Evolutionary conservation across 2,329 filamentous ascomycete genomes (phyloP).

Genomic region (Saccharata proteae): DNA sequence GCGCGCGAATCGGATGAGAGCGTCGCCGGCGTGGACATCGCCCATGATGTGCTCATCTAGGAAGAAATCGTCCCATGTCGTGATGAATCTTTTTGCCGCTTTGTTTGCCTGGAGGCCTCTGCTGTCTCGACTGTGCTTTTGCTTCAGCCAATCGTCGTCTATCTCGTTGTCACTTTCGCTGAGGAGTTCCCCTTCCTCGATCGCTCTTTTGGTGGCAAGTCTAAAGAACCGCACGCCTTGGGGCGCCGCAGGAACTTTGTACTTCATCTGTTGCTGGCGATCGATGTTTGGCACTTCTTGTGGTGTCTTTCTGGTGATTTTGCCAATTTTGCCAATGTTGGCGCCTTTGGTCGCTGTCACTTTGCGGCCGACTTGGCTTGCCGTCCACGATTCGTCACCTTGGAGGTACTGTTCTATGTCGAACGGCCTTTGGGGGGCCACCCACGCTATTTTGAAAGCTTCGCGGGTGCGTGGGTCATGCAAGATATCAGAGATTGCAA

Average conservation of each 20-base stretch:
- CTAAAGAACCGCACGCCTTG: conserved; percentile 26
- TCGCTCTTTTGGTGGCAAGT: conserved; percentile 24
- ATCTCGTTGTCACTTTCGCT: conserved; percentile 33
- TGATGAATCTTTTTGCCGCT: conserved; percentile 21
- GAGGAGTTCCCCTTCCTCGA: conserved; percentile 25
- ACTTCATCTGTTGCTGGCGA: conserved; percentile 15
- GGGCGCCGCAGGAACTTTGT: conserved; percentile 24
- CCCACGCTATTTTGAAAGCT: conserved; percentile 19
- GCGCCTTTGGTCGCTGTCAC: conserved; percentile 1
- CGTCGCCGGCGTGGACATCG: conserved; percentile 23
- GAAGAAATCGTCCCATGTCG: conserved; percentile 25
- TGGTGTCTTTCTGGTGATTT: conserved; percentile 10
- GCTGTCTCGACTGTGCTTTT: conserved; percentile 18
- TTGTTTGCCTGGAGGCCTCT: conserved; percentile 9
- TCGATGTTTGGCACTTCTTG: conserved; percentile 13
- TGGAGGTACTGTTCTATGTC: conserved; percentile 21
- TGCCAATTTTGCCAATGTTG: background rate
- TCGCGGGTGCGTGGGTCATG: too few relatives aligned
- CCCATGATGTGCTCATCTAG: conserved; percentile 22
- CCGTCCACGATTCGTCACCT: conserved; percentile 22
- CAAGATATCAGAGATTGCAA: conserved; percentile 10
- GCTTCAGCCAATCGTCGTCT: conserved; percentile 25
- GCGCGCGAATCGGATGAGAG: conserved; percentile 28
- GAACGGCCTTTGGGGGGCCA: conserved; percentile 23
- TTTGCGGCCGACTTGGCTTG: conserved; percentile 10